Evolutionary conservation across 805 yeast genomes (phyloP).

Genomic region (Wickerhamiella sergipiensis): DNA sequence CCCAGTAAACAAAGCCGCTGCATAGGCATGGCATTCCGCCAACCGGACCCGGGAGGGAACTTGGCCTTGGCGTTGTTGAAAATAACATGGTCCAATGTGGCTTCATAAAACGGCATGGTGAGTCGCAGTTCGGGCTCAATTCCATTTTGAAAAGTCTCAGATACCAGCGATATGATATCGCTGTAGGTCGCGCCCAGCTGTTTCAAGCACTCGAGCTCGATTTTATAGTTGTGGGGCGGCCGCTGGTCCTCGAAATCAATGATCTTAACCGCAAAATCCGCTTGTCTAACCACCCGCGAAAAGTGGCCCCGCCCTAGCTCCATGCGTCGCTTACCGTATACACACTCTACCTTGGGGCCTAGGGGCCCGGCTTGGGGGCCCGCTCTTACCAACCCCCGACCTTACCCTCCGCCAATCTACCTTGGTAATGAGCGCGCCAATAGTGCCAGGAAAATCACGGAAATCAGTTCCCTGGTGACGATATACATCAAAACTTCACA

Average conservation of each 20-base stretch:
- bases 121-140: slow-evolving; percentile 21
- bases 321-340: not conserved
- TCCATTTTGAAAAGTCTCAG: slow-evolving; percentile 6
- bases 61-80: slow-evolving; percentile 24
- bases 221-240: slow-evolving; percentile 40
- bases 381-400: too few relatives aligned
- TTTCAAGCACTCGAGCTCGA: slow-evolving; percentile 31
- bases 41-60: slow-evolving; percentile 20
- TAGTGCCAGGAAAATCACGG: too few relatives aligned
- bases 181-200: slow-evolving; percentile 8
- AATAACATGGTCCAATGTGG: slow-evolving; percentile 27
- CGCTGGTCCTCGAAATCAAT: slow-evolving; percentile 36
- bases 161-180: slow-evolving; percentile 18
- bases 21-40: slow-evolving; percentile 28
- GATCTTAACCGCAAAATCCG: slow-evolving; percentile 32
- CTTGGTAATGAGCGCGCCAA: too few relatives aligned
- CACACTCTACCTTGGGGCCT: too few relatives aligned
- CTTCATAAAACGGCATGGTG: slow-evolving; percentile 30
- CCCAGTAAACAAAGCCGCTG: slow-evolving; percentile 18
- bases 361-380: too few relatives aligned
- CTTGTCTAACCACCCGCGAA: slow-evolving; percentile 28
- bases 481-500: too few relatives aligned
- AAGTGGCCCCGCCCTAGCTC: slow-evolving; percentile 33
- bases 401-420: too few relatives aligned
- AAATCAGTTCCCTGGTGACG: too few relatives aligned